phyloP scores from a whole-genome alignment of 208 protist genomes.

The Sergeia podlipaevii region DNA sequence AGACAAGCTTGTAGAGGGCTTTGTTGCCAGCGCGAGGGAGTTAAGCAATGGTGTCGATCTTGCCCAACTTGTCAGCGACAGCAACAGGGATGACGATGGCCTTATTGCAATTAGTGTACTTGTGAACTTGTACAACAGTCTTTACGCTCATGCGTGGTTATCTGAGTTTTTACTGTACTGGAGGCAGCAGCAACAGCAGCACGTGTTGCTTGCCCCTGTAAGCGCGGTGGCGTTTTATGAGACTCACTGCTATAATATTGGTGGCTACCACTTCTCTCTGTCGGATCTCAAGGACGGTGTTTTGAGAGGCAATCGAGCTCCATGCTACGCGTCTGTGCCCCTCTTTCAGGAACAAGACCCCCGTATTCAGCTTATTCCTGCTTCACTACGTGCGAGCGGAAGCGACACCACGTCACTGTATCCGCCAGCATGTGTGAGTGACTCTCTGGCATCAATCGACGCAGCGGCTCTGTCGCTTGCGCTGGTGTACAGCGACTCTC shows the following conservation, averaged over 20 bases:
- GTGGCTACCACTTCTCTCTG: constrained; percentile 21
- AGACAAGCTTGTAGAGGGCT: no score
- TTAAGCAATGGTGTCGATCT: no score
- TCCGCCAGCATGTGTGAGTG: neutral
- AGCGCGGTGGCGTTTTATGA: constrained; percentile 39
- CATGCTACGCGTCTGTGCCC: constrained; percentile 27
- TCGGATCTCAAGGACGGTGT: constrained; percentile 73
- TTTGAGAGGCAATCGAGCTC: constrained; percentile 40
- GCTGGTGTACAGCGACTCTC: neutral
- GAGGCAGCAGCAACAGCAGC: neutral
- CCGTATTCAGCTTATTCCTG: constrained; percentile 10
- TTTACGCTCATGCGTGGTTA: constrained; percentile 74
- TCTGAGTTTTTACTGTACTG: constrained; percentile 1
- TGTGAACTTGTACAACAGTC: constrained; percentile 66
- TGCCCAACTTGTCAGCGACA: neutral
- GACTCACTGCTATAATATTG: constrained; percentile 50
- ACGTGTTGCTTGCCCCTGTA: neutral
- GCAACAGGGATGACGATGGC: neutral
- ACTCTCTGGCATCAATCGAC: neutral
- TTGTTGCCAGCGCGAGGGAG: no score
- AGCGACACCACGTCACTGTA: neutral
- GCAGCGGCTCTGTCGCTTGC: neutral
- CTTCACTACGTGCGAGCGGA: constrained; percentile 3
- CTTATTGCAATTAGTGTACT: constrained; percentile 7
- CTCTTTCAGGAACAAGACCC: constrained; percentile 19